Evolutionary conservation across 2,329 filamentous ascomycete species (phyloP).

Genomic region (Herpotrichia juniperi): DNA sequence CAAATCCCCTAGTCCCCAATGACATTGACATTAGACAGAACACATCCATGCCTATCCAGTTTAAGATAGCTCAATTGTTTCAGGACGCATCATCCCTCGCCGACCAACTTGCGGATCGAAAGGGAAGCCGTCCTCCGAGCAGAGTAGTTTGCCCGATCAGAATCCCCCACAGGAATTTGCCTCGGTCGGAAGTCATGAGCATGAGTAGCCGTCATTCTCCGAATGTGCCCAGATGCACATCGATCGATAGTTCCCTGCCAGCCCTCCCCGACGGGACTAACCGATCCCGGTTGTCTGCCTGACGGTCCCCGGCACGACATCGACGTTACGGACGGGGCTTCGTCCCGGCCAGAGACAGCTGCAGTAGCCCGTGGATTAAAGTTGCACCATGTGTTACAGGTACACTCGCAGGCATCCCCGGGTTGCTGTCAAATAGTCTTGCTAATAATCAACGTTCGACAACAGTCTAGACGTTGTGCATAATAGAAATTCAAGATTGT

Average conservation of each 20-base stretch:
- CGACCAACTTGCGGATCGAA: not conserved
- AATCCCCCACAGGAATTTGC: not conserved
- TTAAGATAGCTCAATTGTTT: not conserved
- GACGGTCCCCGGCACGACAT: not conserved
- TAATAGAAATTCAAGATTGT: not conserved
- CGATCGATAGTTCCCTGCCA: not conserved
- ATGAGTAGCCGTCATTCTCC: not conserved
- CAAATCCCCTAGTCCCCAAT: not conserved
- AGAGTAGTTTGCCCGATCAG: not conserved
- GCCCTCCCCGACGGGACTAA: not conserved
- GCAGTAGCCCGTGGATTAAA: constrained; percentile 2
- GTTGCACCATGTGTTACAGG: constrained; percentile 11
- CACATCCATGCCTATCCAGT: not conserved
- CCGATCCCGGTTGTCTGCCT: not conserved
- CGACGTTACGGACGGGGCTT: not conserved
- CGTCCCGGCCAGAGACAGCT: constrained; percentile 2
- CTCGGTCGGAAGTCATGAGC: not conserved
- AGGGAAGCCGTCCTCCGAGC: not conserved
- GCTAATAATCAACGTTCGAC: not conserved
- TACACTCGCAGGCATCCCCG: not conserved
- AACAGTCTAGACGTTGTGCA: not conserved
- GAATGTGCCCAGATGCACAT: not conserved
- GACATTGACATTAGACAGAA: not conserved
- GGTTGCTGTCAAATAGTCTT: not conserved
- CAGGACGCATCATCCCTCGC: not conserved